Percentiles rank a stretch among this genome's conserved stretches.
These are phyloP conservation scores for Panaeolus papilionaceus DNA, from an alignment of 768 basidiomycete genomes.

Conservation along the genomic window DNA sequence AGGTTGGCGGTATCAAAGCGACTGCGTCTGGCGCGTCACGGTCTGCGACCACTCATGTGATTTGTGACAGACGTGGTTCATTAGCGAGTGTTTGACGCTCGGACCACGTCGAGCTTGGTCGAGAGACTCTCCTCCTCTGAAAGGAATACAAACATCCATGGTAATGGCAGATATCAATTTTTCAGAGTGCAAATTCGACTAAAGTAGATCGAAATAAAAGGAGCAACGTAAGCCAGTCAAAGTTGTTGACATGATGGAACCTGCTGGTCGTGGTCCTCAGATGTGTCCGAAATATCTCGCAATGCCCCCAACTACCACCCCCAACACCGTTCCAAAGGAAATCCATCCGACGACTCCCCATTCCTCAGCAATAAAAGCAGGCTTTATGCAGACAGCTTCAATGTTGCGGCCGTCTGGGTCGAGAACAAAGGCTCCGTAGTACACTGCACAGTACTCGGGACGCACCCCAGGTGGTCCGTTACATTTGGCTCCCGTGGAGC, in stretches of 20 bases:
- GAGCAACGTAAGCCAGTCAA: no score
- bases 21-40: no score
- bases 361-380: slow-evolving; percentile 16
- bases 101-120: not conserved
- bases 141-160: not conserved
- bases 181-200: no score
- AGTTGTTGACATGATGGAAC: no score
- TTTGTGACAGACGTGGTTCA: slow-evolving; percentile 8
- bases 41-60: not conserved
- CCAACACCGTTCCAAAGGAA: not conserved
- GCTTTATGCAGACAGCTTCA: slow-evolving; percentile 21
- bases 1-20: no score
- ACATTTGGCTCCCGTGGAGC: slow-evolving; percentile 26
- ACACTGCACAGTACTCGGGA: slow-evolving; percentile 21
- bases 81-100: not conserved
- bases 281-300: not conserved
- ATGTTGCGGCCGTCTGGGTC: slow-evolving; percentile 25
- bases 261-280: not conserved
- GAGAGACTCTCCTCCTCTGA: not conserved
- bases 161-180: no score
- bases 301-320: not conserved
- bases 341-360: slow-evolving; percentile 19
- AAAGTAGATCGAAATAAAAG: no score
- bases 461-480: slow-evolving; percentile 31
- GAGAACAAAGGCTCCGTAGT: slow-evolving; percentile 21